Conservation (phyloP, 2,329 filamentous ascomycete genomes). For the Aspergillus sp. region DNA sequence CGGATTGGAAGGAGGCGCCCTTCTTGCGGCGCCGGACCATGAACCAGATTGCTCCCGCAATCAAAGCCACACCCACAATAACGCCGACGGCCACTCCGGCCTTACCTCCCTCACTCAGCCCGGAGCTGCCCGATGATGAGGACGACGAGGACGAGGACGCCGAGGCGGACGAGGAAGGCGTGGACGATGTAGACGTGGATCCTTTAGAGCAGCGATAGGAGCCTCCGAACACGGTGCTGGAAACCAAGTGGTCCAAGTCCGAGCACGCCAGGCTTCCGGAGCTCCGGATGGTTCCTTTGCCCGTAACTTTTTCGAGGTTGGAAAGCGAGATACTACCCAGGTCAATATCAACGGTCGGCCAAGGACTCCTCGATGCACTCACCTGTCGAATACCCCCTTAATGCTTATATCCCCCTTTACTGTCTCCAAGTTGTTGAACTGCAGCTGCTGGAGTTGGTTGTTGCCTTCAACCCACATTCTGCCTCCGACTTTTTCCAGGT, state of each 20-base stretch:
- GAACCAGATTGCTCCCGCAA: constrained; percentile 12
- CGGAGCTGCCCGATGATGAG: constrained; percentile 3
- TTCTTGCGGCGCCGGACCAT: constrained; percentile 9
- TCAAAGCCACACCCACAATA: constrained; percentile 24
- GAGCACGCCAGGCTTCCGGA: constrained; percentile 15
- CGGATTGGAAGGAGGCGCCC: not conserved
- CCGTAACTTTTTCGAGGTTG: constrained; percentile 15
- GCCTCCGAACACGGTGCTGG: constrained; percentile 9
- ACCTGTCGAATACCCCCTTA: constrained; percentile 16
- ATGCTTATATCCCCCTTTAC: constrained; percentile 16
- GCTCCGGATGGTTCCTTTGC: constrained; percentile 13
- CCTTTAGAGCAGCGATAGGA: constrained; percentile 13
- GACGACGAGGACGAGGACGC: not conserved
- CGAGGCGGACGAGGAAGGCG: not conserved
- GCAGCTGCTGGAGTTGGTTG: not conserved
- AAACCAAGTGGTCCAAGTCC: constrained; percentile 8
- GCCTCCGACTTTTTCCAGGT: constrained; percentile 14
- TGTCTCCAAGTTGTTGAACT: constrained; percentile 5
- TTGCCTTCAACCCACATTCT: constrained; percentile 4
- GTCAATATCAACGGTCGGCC: not conserved
- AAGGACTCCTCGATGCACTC: constrained; percentile 1
- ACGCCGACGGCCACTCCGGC: constrained; percentile 29
- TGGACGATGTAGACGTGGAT: not conserved
- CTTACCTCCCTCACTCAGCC: constrained; percentile 18
- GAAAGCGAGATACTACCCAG: constrained; percentile 13